phyloP scores from a whole-genome alignment of 2,329 filamentous ascomycete genomes.

The Huntiella decipiens region DNA sequence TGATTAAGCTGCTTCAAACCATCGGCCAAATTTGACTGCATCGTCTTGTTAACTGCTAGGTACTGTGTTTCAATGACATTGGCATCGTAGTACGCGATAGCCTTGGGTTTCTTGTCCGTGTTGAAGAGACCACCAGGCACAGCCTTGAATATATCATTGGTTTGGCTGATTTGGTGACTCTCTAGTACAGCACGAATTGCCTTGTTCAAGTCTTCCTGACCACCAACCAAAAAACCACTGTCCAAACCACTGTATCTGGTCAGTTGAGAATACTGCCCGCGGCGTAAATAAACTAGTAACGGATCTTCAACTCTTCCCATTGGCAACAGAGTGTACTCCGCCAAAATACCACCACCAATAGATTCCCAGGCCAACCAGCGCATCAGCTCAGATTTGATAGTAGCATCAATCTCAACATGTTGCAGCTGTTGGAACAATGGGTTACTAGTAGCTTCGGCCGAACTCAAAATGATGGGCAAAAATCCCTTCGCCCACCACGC shows the following conservation, averaged over 20 bases:
- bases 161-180: slow-evolving; percentile 32
- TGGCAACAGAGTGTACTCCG: slow-evolving; percentile 63
- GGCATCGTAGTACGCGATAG: slow-evolving; percentile 61
- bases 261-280: slow-evolving; percentile 53
- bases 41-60: slow-evolving; percentile 41
- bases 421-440: slow-evolving; percentile 58
- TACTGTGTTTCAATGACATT: slow-evolving; percentile 47
- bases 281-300: slow-evolving; percentile 52
- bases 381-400: slow-evolving; percentile 51
- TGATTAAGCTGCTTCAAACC: slow-evolving; percentile 49
- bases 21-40: slow-evolving; percentile 34
- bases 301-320: slow-evolving; percentile 61
- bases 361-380: slow-evolving; percentile 85
- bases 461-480: slow-evolving; percentile 60
- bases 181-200: slow-evolving; percentile 42
- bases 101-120: slow-evolving; percentile 42
- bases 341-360: slow-evolving; percentile 68
- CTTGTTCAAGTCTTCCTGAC: slow-evolving; percentile 41
- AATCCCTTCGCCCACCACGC: slow-evolving; percentile 96
- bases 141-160: slow-evolving; percentile 44
- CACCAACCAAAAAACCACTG: slow-evolving; percentile 54
- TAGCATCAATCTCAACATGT: slow-evolving; percentile 36
- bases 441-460: slow-evolving; percentile 66
- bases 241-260: slow-evolving; percentile 57
- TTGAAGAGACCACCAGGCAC: slow-evolving; percentile 41